Evolutionary conservation across 2,329 filamentous ascomycete genomes (phyloP).

Genomic region (Fusarium sp.): DNA sequence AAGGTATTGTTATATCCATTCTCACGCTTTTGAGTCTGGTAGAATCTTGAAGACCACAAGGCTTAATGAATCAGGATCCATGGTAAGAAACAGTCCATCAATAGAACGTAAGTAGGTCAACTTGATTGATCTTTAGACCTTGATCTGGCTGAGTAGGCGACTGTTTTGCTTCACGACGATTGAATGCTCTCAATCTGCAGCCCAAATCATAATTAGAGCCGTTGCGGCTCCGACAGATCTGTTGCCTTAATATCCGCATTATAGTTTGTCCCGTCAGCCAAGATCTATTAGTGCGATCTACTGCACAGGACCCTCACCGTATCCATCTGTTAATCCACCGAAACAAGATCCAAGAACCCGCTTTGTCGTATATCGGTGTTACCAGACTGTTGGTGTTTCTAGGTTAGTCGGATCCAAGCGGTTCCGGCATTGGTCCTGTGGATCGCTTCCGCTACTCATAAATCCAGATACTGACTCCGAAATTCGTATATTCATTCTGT

Average conservation of each 20-base stretch:
- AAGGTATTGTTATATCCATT: too few species aligned
- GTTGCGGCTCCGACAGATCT: neutral
- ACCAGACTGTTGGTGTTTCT: neutral
- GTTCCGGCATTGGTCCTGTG: neutral
- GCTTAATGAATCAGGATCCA: too few species aligned
- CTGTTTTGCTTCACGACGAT: too few species aligned
- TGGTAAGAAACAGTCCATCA: too few species aligned
- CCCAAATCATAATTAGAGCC: neutral
- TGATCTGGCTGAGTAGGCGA: too few species aligned
- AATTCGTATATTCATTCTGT: fast-evolving
- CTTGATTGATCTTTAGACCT: too few species aligned
- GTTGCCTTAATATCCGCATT: neutral
- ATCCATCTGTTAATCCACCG: neutral
- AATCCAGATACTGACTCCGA: too few species aligned
- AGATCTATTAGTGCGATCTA: neutral
- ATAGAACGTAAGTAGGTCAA: too few species aligned
- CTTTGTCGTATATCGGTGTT: neutral
- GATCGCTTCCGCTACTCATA: neutral
- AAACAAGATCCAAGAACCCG: neutral
- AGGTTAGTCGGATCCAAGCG: neutral
- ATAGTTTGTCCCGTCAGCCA: neutral
- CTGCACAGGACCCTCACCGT: neutral
- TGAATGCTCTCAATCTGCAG: too few species aligned
- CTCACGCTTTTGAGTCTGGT: too few species aligned
- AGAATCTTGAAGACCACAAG: too few species aligned